Base-by-base conservation (phyloP, 768 basidiomycete genomes). In the Kwoniella mangroviensis region DNA sequence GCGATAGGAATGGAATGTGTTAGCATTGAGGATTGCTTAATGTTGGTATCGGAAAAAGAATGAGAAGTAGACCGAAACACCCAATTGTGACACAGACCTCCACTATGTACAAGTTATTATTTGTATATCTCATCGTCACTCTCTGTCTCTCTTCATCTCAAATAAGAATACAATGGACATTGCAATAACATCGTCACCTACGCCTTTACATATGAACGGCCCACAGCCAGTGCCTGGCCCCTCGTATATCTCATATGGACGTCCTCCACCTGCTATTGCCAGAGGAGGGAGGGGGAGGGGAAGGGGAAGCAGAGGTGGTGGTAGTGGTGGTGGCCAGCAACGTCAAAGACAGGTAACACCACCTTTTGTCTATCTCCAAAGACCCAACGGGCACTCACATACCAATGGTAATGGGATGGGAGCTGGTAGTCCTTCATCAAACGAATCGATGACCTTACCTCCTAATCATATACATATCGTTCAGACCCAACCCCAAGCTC, bases 111-210 rank as follows among this genome's bases (percentile, higher is more conserved):
- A 49, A 15, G 13, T 49, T 19, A 49, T 49, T 49, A 19, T 15
- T 15, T 49, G 19, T 19, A 15, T 19, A 49, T 49, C 19, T 49
- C 45, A 49, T 19, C 21, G 28, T 63, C n/a, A 13, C 49, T 24
- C 43, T 9, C 41, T n/a, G 5, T 34, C 34, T 34, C 34, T 49
- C 49, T 65, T 58, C 28, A 68, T 19, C n/a, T 51, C 21, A 26
- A 13, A 52, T 52, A 40, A 59, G 4, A 43, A 28, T 28, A 57
- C 17, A 52, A 59, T 67, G 58, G 66, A 67, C 12, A 52, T 67
- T 42, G 66, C 66, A 26, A 53, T 60, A 12, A 45, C 66, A 28
- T 67, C 66, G 6, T 67, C 66, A 7, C 66, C 66, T 13, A 49
- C n/a, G 3, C 13, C 58, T 9, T 26, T 54, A 21, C 66, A 61